phyloP scores from a whole-genome alignment of 2,329 filamentous ascomycete species.

The Talaromyces sp. region DNA sequence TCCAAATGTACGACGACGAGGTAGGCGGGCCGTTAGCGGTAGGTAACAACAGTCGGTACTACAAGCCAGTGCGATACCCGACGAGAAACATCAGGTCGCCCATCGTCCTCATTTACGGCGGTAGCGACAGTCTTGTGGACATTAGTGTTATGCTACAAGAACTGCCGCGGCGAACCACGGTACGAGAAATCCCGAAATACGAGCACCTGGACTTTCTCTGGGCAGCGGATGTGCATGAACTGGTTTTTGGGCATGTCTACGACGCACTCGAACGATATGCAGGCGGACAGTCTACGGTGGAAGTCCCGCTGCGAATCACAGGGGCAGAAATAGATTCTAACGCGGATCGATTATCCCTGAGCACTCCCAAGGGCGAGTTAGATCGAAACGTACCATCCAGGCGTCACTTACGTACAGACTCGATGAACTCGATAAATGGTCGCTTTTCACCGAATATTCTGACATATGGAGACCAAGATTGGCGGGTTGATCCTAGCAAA shows the following conservation, averaged over 20 bases:
- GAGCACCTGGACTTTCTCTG: conserved; percentile 97
- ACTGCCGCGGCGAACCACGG: conserved; percentile 77
- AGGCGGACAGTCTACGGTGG: conserved; percentile 17
- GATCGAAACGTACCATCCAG: background rate
- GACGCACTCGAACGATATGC: conserved; percentile 72
- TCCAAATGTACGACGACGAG: conserved; percentile 99
- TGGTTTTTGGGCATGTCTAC: conserved; percentile 89
- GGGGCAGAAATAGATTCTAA: background rate
- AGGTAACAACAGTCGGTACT: conserved; percentile 72
- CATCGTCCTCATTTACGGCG: conserved; percentile 88
- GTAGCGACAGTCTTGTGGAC: conserved; percentile 88
- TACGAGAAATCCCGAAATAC: conserved; percentile 84
- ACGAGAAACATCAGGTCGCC: conserved; percentile 97
- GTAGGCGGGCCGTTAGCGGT: conserved; percentile 72
- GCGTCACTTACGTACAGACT: background rate
- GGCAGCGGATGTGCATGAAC: conserved; percentile 76
- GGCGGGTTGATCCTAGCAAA: conserved; percentile 17
- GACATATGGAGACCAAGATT: conserved; percentile 15
- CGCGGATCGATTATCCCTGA: background rate
- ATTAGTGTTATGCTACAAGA: conserved; percentile 90
- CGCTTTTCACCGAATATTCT: background rate
- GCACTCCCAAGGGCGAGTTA: background rate
- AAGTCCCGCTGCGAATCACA: conserved; percentile 5
- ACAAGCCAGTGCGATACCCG: conserved; percentile 93
- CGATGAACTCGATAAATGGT: background rate